Evolutionary conservation across 148 eudicot species (phyloP).

Genomic region (Polygonum aviculare): DNA sequence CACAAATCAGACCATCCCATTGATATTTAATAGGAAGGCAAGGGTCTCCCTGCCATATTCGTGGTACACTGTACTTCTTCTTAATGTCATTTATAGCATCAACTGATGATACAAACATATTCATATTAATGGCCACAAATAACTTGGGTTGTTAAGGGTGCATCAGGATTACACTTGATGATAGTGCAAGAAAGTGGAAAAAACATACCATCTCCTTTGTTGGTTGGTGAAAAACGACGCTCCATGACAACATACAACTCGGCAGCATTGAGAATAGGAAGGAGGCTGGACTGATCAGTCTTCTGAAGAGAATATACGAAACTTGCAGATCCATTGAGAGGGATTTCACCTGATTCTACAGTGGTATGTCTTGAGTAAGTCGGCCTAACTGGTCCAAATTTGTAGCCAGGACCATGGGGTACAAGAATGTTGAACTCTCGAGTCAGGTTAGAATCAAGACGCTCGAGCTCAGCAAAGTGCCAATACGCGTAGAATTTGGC

Average conservation of each 20-base stretch:
- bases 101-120: not conserved
- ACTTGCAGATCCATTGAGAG: not conserved
- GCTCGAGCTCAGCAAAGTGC: not conserved
- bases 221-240: not conserved
- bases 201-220: not conserved
- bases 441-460: not conserved
- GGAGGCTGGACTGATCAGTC: not conserved
- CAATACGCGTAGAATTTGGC: not conserved
- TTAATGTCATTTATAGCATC: not conserved
- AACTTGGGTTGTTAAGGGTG: not conserved
- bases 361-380: not conserved
- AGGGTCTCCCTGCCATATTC: conserved; percentile 6
- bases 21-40: not conserved
- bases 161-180: too few relatives aligned
- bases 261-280: not conserved
- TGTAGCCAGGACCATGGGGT: not conserved
- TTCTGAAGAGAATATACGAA: not conserved
- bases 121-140: not conserved
- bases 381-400: not conserved
- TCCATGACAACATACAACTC: not conserved
- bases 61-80: not conserved
- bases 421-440: conserved; percentile 4
- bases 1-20: not conserved
- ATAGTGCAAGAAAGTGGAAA: not conserved
- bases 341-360: not conserved